Evolutionary conservation across 768 basidiomycete genomes (phyloP), one percentile per base, ranked within the genome.

Genomic region (Ramaria sp.): DNA sequence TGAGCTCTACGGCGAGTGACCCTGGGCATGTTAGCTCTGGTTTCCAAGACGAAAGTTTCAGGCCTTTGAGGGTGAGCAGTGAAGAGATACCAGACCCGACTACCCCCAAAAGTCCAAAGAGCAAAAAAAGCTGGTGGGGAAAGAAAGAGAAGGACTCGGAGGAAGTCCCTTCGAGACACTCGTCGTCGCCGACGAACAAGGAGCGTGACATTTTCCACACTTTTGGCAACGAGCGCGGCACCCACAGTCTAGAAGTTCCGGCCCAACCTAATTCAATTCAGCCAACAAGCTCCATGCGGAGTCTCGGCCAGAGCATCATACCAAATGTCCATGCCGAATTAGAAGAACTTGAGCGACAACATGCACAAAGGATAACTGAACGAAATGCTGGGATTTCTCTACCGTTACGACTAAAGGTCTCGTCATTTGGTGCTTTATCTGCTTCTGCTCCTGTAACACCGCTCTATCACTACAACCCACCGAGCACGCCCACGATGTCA

Each of bases 101-200:
- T 27, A 49, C 43, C 32, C 30, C 49, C 28, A 54, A 3, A 32
- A 24, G 16, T 25, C 25, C 36, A 20, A 49, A 18, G 32, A 30
- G 24, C 18, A 52, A 37, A 36, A 50, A 12, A 37, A 43, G 25
- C 41, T 58, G 20, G n/a, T 58, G 52, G 45, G 44, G 39, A 43
- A 54, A 30, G 47, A 48, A 27, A 42, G 53, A 38, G 22, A 60
- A 39, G 24, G 48, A 30, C 27, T 16, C 28, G 16, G 45, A 20
- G 22, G 22, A 24, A 1, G 24, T 37, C 16, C 15, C 28, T 28
- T 34, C 36, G 18, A 51, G 47, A 9, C 57, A 52, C 9, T 55
- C 60, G 30, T 48, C 52, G 13, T 49, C 59, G 5, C 52, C 57
- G 27, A 50, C 59, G 24, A 44, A 32, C 16, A 44, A 48, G 18